These are phyloP conservation scores for Breviolum minutum DNA, from an alignment of 73 alveolate genomes.

Conservation along the genomic window DNA sequence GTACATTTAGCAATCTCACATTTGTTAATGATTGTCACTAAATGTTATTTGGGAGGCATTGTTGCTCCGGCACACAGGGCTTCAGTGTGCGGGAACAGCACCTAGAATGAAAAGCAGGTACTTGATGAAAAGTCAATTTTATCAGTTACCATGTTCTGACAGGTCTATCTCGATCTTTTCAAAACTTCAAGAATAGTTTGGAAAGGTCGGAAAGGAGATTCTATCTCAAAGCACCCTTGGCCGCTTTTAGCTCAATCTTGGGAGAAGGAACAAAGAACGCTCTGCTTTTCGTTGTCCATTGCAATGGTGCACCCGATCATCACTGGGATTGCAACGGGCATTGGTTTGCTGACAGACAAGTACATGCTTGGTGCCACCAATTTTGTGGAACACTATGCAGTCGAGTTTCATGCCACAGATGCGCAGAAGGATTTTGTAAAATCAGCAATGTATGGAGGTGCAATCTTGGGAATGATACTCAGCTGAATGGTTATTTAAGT, in stretches of 20 bases:
- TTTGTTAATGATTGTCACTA: too few relatives aligned
- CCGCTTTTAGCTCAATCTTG: too few relatives aligned
- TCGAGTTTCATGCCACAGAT: conserved; percentile 45
- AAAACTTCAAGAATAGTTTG: background rate
- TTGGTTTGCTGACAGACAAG: conserved; percentile 88
- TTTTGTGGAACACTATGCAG: conserved; percentile 53
- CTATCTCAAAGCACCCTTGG: background rate
- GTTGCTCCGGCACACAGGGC: too few relatives aligned
- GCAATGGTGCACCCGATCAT: conserved; percentile 45
- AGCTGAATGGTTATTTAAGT: too few relatives aligned
- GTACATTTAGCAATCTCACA: too few relatives aligned
- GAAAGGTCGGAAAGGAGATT: background rate
- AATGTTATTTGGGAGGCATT: too few relatives aligned
- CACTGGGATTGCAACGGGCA: conserved; percentile 74
- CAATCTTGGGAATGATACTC: conserved; percentile 51
- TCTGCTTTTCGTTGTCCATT: too few relatives aligned
- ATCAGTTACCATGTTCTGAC: too few relatives aligned
- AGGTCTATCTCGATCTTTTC: background rate
- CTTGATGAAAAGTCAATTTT: too few relatives aligned
- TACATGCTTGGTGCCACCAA: conserved; percentile 75
- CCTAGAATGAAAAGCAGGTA: too few relatives aligned
- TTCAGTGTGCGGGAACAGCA: too few relatives aligned
- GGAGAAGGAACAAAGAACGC: too few relatives aligned
- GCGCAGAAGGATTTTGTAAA: conserved; percentile 84
- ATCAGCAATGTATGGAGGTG: conserved; percentile 86